Base-by-base conservation (phyloP, 164 flowering plant species). In the Chimonanthus praecox region DNA sequence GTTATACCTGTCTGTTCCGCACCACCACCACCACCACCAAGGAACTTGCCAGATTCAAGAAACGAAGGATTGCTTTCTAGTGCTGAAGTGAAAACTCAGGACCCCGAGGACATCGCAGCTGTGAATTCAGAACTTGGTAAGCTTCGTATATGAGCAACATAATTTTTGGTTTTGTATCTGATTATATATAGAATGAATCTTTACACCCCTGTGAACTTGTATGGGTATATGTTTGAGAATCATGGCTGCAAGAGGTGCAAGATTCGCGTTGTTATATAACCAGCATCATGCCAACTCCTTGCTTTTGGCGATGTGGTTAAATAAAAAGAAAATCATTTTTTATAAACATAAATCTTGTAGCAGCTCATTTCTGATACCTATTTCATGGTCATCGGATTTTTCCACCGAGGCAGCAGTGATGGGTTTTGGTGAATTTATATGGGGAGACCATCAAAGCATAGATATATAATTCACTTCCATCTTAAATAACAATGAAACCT, bases 1-100 rank as follows among this genome's bases (percentile, higher is more conserved):
- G 86, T 88, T 48, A 76, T 82, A 2, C 91, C 88, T 11, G 89
- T 86, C 15, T 86, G 88, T 80, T 82, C 89, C 16, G 86, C 88
- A 65, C 86, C 89, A 9, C 86, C 86, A 8, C 33, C 33, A 21
- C 60, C 60, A 9, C 16, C 6, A n/a, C 64, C 76, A 4, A 79
- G 83, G 71, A 75, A 72, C 71, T 60, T 49, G 44, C 74, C 83
- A 3, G 79, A 72, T 48, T 61, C 78, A 33, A 47, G 48, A 49
- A 76, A 73, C 10, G 80, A 79, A 66, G 77, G 51, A 54, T 18
- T 11, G n/a, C 16, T 50, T 62, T 70, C 71, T 3, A 61, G 74
- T 47, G 68, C 4, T 8, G 78, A 80, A 69, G 69, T 45, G 60
- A 72, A 71, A 72, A 68, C 70, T 64, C 67, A 72, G 65, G 80